Base-by-base conservation (phyloP, 768 basidiomycete species). In the Rhizopogon vinicolor region DNA sequence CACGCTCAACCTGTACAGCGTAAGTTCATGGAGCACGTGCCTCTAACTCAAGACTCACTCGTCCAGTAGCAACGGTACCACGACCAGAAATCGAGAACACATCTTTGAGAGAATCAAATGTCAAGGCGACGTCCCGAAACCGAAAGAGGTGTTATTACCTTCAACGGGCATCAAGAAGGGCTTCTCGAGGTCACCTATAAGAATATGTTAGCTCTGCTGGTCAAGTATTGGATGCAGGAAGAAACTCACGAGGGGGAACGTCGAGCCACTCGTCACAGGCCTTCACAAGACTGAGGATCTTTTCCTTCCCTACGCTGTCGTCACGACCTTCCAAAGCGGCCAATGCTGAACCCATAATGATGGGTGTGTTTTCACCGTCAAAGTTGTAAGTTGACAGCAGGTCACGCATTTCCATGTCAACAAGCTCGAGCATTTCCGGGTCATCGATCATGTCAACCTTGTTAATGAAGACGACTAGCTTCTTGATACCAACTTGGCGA, bases 381-480 rank as follows among this genome's bases (percentile, higher is more conserved):
- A 90, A 99, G 64, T 93, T 91, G 77, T 98, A 98, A 13, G 85
- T 85, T 3, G 85, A 75, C 22, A 99, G 81, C 10, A 99, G 80
- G 68, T 99, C 97, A 57, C 97, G 87, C 87, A 99, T 99, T 81
- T 99, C 97, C 95, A 99, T 98, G 64, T 99, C 97, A 58, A 99
- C 97, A 57, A 99, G 88, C 77, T 97, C 93, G 54, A 98, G 78
- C 94, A 99, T 98, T 80, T 99, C 97, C 5, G 88, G 85, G 80
- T 99, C 97, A 58, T 88, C 84, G 56, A 98, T 90, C 78, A 88
- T 84, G 75, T 99, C 97, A 58, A 99, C 87, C 76, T 99, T 99
- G 89, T 99, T 99, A 74, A 99, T 94, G 80, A 97, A 99, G 61
- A 99, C 97, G 56, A 98, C 93, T 39, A 99, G 84, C 72, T 87